Base-by-base conservation (phyloP, 2,329 filamentous ascomycete genomes). In the Coniosporium tulheliwenetii region DNA sequence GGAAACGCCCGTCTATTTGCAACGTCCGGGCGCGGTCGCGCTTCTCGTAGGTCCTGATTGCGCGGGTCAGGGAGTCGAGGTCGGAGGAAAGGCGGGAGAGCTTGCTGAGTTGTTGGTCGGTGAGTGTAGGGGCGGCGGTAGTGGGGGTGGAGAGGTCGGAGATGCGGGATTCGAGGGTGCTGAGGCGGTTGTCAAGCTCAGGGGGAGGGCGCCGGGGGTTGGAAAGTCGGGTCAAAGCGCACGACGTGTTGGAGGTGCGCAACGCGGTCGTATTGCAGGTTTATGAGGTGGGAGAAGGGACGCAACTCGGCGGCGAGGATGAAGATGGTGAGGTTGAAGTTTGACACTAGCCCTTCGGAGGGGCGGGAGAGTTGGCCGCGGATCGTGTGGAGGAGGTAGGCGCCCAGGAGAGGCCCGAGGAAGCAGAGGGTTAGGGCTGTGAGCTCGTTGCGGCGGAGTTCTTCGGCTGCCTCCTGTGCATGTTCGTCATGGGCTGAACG, bases 261-360 rank as follows among this genome's bases (percentile, higher is more conserved):
- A 2, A 86, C 94, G 30, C 85, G 75, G 10, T 76, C 73, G 51
- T 85, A 79, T 3, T 93, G 71, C 51, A 95, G 73, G 54, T 79
- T 84, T 45, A 94, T 75, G 19, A 93, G 63, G 54, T 95, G 87
- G 1, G 83, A 76, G 38, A 86, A 65, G 0, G 89, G 89, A 2
- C 84, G 79, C 26, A 95, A 67, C 60, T 96, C 89, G 3, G 89
- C 83, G 1, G 82, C 84, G 13, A 94, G 70, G 2, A 94, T 67
- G 58, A 95, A 96, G 40, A 96, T 84, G 10, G 81, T 86, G 41
- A 96, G 69, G 58, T 95, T 95, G 62, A 89, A 93, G 58, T 94
- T 84, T 4, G 85, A 93, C 5, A 96, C 80, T 9, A 96, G 67
- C 1, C 84, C 84, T 56, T 93, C 86, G 0, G 85, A 86, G 0